Evolutionary conservation across 768 basidiomycete genomes (phyloP).

Genomic region (Boletus patriciae): DNA sequence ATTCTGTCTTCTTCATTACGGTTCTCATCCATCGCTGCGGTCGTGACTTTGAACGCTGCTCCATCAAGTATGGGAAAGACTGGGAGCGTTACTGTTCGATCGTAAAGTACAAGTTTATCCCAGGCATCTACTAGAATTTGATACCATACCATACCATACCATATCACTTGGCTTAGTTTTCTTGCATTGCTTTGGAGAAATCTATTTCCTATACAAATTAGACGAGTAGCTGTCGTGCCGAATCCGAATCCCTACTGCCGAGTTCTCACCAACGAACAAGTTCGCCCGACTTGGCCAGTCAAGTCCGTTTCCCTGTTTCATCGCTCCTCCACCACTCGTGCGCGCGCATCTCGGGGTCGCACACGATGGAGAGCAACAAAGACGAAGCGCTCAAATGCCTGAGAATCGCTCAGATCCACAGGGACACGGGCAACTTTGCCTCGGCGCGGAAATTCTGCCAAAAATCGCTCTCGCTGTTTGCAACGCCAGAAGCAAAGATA

Average conservation of each 20-base stretch:
- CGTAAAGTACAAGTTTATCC: slow-evolving; percentile 91
- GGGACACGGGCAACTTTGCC: slow-evolving; percentile 65
- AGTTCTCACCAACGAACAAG: slow-evolving; percentile 27
- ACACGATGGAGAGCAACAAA: slow-evolving; percentile 78
- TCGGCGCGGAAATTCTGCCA: slow-evolving; percentile 86
- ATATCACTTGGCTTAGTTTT: slow-evolving; percentile 7
- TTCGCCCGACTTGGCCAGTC: slow-evolving; percentile 3
- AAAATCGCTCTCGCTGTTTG: slow-evolving; percentile 82
- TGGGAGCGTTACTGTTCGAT: slow-evolving; percentile 88
- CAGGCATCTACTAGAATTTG: slow-evolving; percentile 66
- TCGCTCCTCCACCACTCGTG: slow-evolving; percentile 12
- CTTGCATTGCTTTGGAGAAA: neutral
- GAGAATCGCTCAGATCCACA: slow-evolving; percentile 72
- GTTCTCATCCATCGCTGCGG: slow-evolving; percentile 90
- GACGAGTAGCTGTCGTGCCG: neutral
- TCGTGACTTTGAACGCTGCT: slow-evolving; percentile 95
- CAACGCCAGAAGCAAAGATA: slow-evolving; percentile 70
- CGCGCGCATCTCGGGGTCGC: neutral
- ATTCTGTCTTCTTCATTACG: slow-evolving; percentile 92
- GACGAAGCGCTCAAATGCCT: slow-evolving; percentile 88
- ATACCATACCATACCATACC: slow-evolving; percentile 10
- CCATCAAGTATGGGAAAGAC: slow-evolving; percentile 90
- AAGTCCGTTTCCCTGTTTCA: slow-evolving; percentile 1
- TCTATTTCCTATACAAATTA: neutral
- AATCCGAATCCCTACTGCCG: slow-evolving; percentile 1